A percentile compares a stretch with the other conserved stretches of the same genome.
Conservation (phyloP, 169 alveolate genomes). For the Eimeria tenella region DNA sequence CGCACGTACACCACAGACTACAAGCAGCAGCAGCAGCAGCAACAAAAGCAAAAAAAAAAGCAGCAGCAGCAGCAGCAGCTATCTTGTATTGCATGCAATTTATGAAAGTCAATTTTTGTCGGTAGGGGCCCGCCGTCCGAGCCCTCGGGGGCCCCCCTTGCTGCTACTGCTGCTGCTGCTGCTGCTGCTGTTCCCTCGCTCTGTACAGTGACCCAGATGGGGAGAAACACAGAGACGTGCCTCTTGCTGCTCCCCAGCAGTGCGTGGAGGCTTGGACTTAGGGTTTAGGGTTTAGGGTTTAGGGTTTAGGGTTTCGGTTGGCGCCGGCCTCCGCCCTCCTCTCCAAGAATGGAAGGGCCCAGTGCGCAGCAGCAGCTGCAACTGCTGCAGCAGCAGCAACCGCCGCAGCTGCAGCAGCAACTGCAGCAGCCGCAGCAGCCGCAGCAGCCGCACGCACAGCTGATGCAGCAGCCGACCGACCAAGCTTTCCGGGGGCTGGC, state of each 20-base stretch:
- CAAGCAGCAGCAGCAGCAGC: neutral
- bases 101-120: no score
- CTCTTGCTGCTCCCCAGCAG: no score
- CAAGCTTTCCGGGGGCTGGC: neutral
- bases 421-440: conserved; percentile 7
- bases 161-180: neutral
- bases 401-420: neutral
- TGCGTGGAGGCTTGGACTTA: neutral
- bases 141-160: neutral
- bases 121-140: neutral
- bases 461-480: neutral
- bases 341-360: no score
- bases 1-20: neutral
- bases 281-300: conserved; percentile 1
- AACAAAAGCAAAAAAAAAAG: no score
- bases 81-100: neutral
- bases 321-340: neutral
- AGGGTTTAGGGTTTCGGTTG: neutral
- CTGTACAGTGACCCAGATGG: no score
- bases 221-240: no score
- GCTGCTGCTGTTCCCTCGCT: neutral
- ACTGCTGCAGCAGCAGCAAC: neutral
- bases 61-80: no score
- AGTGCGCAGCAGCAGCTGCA: neutral
- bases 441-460: neutral